Evolutionary conservation across 495 filamentous ascomycete genomes (phyloP).

Genomic region (Aspergillus avenaceus): DNA sequence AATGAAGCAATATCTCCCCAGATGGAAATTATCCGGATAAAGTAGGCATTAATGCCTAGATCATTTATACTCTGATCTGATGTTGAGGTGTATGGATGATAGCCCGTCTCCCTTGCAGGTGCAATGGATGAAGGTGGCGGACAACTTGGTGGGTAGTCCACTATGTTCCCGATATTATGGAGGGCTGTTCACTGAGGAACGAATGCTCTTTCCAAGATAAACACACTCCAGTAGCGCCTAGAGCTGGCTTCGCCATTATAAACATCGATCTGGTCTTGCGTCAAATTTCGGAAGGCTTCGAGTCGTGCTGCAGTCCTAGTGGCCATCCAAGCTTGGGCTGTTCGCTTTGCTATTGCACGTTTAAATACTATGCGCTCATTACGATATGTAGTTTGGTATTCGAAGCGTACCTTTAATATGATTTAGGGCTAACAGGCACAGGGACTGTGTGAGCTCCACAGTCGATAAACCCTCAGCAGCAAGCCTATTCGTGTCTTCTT

Average conservation of each 20-base stretch:
- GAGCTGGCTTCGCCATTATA: neutral
- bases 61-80: neutral
- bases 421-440: constrained; percentile 5
- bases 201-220: constrained; percentile 5
- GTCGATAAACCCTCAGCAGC: constrained; percentile 1
- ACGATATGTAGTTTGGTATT: too few species aligned
- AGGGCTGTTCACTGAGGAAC: neutral
- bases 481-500: neutral
- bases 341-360: constrained; percentile 1
- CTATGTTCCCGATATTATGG: neutral
- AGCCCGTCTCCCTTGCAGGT: neutral
- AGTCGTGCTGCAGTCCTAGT: constrained; percentile 6
- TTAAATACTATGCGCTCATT: too few species aligned
- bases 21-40: neutral
- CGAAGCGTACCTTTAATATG: constrained; percentile 6
- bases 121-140: neutral
- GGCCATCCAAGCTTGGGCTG: constrained; percentile 5
- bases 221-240: constrained; percentile 9
- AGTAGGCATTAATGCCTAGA: constrained; percentile 6
- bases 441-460: neutral
- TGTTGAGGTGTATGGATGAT: neutral
- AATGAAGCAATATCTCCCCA: constrained; percentile 3
- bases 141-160: constrained; percentile 1
- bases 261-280: too few species aligned
- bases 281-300: neutral